phyloP scores from a whole-genome alignment of 441 rosid species.

The Omphalea diandra region DNA sequence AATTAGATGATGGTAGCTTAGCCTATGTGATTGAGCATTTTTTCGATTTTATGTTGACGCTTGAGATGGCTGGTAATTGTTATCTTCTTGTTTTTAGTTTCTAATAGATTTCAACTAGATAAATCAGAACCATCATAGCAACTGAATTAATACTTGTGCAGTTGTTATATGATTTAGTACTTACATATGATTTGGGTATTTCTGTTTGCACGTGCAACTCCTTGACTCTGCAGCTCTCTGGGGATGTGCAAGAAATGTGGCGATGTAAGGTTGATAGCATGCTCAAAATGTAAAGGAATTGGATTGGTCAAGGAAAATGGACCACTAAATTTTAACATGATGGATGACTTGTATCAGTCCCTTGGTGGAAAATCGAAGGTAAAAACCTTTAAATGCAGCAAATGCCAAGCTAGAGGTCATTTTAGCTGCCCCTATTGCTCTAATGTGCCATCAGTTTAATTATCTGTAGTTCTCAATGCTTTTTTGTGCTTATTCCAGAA shows the following conservation, averaged over 20 bases:
- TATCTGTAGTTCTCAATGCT: background rate
- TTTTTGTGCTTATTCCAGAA: too few species aligned
- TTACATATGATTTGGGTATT: background rate
- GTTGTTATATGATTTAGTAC: background rate
- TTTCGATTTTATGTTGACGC: background rate
- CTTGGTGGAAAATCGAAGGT: constrained; percentile 36
- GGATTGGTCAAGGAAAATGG: constrained; percentile 52
- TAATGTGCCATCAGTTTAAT: constrained; percentile 21
- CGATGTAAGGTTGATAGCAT: constrained; percentile 67
- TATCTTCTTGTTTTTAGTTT: too few species aligned
- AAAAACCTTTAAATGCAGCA: constrained; percentile 44
- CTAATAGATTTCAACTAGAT: background rate
- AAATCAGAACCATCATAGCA: background rate
- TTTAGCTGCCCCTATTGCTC: constrained; percentile 78
- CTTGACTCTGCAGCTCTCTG: constrained; percentile 53
- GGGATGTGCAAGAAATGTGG: constrained; percentile 91
- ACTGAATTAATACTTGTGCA: background rate
- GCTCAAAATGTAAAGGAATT: constrained; percentile 72
- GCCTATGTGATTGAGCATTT: background rate
- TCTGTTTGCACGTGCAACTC: background rate
- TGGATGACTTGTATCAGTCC: constrained; percentile 43
- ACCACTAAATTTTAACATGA: constrained; percentile 40
- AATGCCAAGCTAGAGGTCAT: constrained; percentile 67
- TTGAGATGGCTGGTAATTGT: background rate
- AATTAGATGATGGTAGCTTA: background rate